These are phyloP conservation scores for Penicillium bialowiezense DNA, from an alignment of 495 filamentous ascomycete genomes.

Conservation along the genomic window DNA sequence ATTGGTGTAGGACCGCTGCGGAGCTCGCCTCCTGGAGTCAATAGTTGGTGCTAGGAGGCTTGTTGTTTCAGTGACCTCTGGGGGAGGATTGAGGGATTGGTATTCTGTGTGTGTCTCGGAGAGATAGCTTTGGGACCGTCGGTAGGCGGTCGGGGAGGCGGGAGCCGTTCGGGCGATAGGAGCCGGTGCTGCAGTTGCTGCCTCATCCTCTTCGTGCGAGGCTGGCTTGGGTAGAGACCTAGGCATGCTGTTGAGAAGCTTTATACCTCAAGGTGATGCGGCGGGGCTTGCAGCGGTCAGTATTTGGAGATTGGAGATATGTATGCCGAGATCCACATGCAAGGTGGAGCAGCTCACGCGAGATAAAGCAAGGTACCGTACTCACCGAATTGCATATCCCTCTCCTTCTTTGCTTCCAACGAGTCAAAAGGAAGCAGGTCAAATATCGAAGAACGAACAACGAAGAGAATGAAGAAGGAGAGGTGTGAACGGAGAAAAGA, in stretches of 20 bases:
- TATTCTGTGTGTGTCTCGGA: constrained; percentile 39
- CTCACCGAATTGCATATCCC: constrained; percentile 2
- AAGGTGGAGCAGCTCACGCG: not conserved
- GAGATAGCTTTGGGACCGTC: constrained; percentile 34
- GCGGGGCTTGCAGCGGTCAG: constrained; percentile 1
- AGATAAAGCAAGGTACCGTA: not conserved
- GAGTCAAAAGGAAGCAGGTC: too few species aligned
- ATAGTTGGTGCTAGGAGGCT: constrained; percentile 28
- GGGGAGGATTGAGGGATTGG: constrained; percentile 32
- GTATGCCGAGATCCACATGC: not conserved
- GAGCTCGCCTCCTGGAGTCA: constrained; percentile 18
- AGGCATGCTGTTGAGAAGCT: constrained; percentile 27
- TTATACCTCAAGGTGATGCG: constrained; percentile 5
- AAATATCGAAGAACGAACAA: too few species aligned
- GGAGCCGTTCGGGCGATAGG: constrained; percentile 33
- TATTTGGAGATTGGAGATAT: constrained; percentile 2
- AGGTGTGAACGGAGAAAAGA: not conserved
- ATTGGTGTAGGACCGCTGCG: constrained; percentile 41
- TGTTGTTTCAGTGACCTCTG: constrained; percentile 37
- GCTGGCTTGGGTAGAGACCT: constrained; percentile 24
- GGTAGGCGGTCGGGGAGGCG: constrained; percentile 35
- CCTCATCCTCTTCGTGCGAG: constrained; percentile 22
- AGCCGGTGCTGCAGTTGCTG: constrained; percentile 3
- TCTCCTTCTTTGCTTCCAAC: not conserved
- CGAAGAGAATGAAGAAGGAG: not conserved